Evolutionary conservation across 768 basidiomycete genomes (phyloP).

Genomic region (Naganishia kalamii): DNA sequence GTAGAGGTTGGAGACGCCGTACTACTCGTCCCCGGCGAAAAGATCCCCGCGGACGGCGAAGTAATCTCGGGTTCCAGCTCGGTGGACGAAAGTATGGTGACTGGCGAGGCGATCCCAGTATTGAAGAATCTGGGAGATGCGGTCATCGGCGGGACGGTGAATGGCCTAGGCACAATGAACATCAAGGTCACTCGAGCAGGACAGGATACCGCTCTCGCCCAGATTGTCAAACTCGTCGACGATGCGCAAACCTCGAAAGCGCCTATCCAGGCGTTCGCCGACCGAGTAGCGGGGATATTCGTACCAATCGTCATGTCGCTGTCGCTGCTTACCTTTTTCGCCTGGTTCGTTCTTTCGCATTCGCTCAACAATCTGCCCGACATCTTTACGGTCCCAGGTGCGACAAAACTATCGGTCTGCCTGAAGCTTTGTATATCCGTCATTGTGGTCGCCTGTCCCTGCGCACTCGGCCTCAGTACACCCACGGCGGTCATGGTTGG

Average conservation of each 20-base stretch:
- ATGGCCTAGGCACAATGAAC: conserved; percentile 93
- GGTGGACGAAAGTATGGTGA: conserved; percentile 96
- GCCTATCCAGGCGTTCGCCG: conserved; percentile 94
- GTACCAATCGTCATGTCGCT: conserved; percentile 85
- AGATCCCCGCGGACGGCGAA: conserved; percentile 89
- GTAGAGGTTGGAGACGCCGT: conserved; percentile 88
- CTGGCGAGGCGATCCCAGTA: conserved; percentile 86
- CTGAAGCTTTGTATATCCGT: conserved; percentile 96
- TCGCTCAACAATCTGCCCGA: conserved; percentile 60
- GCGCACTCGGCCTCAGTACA: conserved; percentile 89
- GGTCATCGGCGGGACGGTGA: conserved; percentile 95
- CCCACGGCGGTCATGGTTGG: conserved; percentile 99
- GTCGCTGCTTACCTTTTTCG: conserved; percentile 69
- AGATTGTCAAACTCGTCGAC: conserved; percentile 94
- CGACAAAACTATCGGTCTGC: conserved; percentile 77
- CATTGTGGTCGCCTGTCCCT: conserved; percentile 95
- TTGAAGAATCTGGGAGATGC: conserved; percentile 73
- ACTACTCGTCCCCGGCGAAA: conserved; percentile 93
- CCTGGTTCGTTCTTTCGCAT: conserved; percentile 71
- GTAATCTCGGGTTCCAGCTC: conserved; percentile 78
- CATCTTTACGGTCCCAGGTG: conserved; percentile 78
- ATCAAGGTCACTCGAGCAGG: conserved; percentile 93
- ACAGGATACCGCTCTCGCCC: conserved; percentile 88
- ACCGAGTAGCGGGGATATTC: conserved; percentile 88
- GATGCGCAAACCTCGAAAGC: conserved; percentile 97